phyloP scores from a whole-genome alignment of 768 basidiomycete species.

The Nidularia sp. region DNA sequence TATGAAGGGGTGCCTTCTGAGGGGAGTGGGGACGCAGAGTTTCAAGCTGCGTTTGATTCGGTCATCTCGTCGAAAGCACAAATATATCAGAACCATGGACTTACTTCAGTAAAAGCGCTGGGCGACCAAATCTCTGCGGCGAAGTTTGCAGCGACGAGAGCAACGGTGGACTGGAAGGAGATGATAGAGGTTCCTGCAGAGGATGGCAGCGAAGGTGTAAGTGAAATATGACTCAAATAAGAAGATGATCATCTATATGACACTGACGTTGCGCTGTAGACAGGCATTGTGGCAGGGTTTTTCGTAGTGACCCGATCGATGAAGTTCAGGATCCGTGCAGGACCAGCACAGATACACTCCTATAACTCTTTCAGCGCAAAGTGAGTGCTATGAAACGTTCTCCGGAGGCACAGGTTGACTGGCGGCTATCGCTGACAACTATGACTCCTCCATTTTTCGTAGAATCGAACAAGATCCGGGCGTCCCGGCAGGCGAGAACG shows the following conservation, averaged over 20 bases:
- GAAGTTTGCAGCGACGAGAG: not conserved
- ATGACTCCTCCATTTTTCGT: not conserved
- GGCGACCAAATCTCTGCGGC: not conserved
- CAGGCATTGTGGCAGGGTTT: slow-evolving; percentile 32
- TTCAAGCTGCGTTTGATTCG: not conserved
- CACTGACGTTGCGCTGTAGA: slow-evolving; percentile 10
- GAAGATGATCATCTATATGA: not conserved
- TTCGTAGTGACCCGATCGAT: slow-evolving; percentile 33
- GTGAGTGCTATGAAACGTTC: slow-evolving; percentile 23
- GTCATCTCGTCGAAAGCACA: not conserved
- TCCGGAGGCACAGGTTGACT: too few relatives aligned
- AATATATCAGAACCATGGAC: not conserved
- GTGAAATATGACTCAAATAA: not conserved
- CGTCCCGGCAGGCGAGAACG: slow-evolving; percentile 3
- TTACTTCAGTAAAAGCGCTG: not conserved
- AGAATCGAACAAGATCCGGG: slow-evolving; percentile 19
- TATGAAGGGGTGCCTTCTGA: not conserved
- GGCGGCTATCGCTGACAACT: too few relatives aligned
- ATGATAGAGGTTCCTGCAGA: not conserved
- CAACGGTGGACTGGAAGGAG: not conserved
- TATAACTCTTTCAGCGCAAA: slow-evolving; percentile 33
- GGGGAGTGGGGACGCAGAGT: not conserved
- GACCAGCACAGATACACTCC: slow-evolving; percentile 27
- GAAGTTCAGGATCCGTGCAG: slow-evolving; percentile 34
- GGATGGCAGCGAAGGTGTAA: too few relatives aligned